Conservation (phyloP, 2,329 filamentous ascomycete species). For the Plectosphaerella sp. region DNA sequence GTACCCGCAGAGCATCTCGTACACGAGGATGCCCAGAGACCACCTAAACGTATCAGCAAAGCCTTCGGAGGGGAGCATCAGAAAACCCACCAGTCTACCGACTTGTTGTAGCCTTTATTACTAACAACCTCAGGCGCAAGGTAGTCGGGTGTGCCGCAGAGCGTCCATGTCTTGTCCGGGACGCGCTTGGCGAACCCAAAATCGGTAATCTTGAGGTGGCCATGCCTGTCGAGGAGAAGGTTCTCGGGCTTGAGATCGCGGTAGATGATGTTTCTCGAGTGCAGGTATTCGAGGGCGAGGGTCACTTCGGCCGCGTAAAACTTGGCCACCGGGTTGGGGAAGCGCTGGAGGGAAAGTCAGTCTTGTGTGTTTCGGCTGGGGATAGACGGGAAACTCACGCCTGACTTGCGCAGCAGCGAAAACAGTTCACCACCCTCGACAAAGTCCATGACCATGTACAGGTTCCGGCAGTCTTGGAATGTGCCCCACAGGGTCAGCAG, state of each 20-base stretch:
- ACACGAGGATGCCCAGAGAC: conserved; percentile 97
- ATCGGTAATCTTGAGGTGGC: conserved; percentile 94
- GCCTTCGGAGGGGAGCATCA: not conserved
- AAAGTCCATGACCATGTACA: conserved; percentile 99
- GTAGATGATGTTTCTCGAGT: conserved; percentile 95
- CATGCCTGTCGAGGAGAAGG: conserved; percentile 83
- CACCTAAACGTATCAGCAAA: conserved; percentile 58
- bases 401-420: conserved; percentile 89
- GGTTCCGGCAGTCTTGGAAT: conserved; percentile 89
- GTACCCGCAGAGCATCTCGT: conserved; percentile 99
- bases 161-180: conserved; percentile 97
- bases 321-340: conserved; percentile 97
- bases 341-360: conserved; percentile 59
- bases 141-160: conserved; percentile 97
- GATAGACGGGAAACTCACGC: conserved; percentile 48
- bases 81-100: conserved; percentile 83
- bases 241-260: conserved; percentile 96
- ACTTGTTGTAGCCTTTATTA: conserved; percentile 99
- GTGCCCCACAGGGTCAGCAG: conserved; percentile 97
- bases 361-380: conserved; percentile 6
- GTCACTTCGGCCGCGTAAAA: conserved; percentile 99
- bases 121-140: conserved; percentile 97
- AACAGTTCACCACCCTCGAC: conserved; percentile 98
- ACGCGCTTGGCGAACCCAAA: conserved; percentile 99
- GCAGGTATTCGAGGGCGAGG: conserved; percentile 89